Evolutionary conservation across 257 asterid genomes (phyloP).

Genomic region (Catharanthus roseus): DNA sequence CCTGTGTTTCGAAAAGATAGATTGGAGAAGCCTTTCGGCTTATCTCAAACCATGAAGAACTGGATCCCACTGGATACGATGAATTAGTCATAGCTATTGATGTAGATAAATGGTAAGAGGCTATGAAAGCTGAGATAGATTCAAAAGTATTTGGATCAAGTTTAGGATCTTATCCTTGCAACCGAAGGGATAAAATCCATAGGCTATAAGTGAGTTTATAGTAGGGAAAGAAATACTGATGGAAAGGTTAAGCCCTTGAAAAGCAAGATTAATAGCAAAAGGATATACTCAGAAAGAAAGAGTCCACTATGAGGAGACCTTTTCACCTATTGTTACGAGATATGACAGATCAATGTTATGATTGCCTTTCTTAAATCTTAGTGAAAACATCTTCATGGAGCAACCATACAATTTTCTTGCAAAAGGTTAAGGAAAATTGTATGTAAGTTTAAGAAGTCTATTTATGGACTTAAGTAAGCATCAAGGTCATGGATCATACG

Average conservation of each 20-base stretch:
- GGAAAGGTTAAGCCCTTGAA: neutral
- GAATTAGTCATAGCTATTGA: neutral
- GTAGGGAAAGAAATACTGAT: neutral
- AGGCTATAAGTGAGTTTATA: too few species aligned
- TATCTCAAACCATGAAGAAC: neutral
- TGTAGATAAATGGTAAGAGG: neutral
- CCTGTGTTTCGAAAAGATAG: neutral
- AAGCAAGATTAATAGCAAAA: too few species aligned
- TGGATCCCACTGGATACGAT: neutral
- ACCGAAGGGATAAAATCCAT: neutral
- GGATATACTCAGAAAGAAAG: too few species aligned
- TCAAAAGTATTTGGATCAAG: neutral
- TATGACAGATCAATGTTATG: too few species aligned
- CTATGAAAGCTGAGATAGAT: neutral
- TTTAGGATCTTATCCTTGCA: neutral
- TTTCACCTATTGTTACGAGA: too few species aligned
- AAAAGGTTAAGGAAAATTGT: too few species aligned
- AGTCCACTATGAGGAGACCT: neutral
- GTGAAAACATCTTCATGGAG: too few species aligned
- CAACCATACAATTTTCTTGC: too few species aligned
- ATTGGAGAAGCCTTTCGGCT: neutral
- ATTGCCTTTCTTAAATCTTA: too few species aligned
- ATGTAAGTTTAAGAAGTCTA: too few species aligned
- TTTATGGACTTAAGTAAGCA: too few species aligned
- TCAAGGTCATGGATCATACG: too few species aligned